Evolutionary conservation across 306 rosid species (phyloP).

Genomic region (Morella rubra): DNA sequence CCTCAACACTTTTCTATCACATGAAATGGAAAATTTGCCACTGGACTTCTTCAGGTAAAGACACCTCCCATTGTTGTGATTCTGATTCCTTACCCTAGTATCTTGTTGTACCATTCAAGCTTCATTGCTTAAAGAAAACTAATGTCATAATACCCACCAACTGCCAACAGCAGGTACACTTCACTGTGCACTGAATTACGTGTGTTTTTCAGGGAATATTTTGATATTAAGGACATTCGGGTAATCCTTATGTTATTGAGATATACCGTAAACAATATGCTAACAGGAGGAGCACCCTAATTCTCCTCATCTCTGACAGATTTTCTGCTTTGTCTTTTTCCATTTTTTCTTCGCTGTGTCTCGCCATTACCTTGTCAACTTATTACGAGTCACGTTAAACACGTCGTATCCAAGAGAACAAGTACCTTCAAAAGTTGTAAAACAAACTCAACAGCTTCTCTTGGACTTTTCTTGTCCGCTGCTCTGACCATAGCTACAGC

Average conservation of each 20-base stretch:
- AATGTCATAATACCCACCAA: neutral
- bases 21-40: neutral
- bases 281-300: neutral
- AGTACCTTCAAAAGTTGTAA: constrained; percentile 86
- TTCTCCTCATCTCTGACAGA: too few relatives aligned
- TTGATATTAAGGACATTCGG: too few relatives aligned
- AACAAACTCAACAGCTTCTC: constrained; percentile 94
- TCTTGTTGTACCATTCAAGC: neutral
- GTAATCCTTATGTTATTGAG: too few relatives aligned
- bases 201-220: neutral
- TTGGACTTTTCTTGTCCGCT: constrained; percentile 89
- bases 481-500: constrained; percentile 87
- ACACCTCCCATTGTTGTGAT: neutral
- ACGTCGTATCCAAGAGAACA: constrained; percentile 5
- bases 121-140: neutral
- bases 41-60: neutral
- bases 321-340: too few relatives aligned
- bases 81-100: neutral
- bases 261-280: neutral
- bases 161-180: neutral
- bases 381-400: constrained; percentile 2
- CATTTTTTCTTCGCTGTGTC: too few relatives aligned
- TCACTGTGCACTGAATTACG: neutral
- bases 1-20: too few relatives aligned
- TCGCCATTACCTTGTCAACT: neutral